Evolutionary conservation across 768 basidiomycete species (phyloP), one percentile per base, ranked within the genome.

Genomic region (Cystobasidium ongulense): DNA sequence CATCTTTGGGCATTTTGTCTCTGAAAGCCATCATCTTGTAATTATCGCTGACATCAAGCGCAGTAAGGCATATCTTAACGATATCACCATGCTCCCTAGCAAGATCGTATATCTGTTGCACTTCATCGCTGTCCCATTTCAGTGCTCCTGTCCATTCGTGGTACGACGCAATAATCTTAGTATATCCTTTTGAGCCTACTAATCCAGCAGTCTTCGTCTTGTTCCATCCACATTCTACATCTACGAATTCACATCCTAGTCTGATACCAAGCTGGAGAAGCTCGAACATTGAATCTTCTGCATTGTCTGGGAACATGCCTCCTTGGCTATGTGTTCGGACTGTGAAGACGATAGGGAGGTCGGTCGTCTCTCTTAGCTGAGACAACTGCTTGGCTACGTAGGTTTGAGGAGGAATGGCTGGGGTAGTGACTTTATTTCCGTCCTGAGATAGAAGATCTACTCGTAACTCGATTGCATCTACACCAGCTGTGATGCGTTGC

Each of bases 381-480:
- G 90, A 85, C 61, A 98, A 82, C 78, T 98, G 96, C 23, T 86
- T 84, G 2, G 88, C 84, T 50, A 98, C 91, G 78, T 92, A 96
- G 0, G 84, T 80, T 35, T 83, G 78, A 0, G 90, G 83, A 0
- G 93, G 89, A 27, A 91, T 86, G 72, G 84, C 84, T 0, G 85
- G 84, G 0, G 83, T 84, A 27, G 84, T 80, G 18, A 82, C 80
- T 0, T 82, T 75, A 33, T 76, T 66, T 21, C 84, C 84, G 33
- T 78, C 70, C 79, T 86, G 78, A 18, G 86, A 87, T 23, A 99
- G 84, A 8, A 98, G 85, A 80, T 99, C 96, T 13, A 92, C 93
- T 11, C 95, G 88, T n/a, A 98, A 80, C 81, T 99, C 96, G 74
- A 98, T 82, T 0, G 93, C 95, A 78, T 98, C 94, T 7, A 88